Evolutionary conservation across 345 rosid genomes (phyloP), one percentile per base, ranked within the genome.

Genomic region (Citrus trifoliata): DNA sequence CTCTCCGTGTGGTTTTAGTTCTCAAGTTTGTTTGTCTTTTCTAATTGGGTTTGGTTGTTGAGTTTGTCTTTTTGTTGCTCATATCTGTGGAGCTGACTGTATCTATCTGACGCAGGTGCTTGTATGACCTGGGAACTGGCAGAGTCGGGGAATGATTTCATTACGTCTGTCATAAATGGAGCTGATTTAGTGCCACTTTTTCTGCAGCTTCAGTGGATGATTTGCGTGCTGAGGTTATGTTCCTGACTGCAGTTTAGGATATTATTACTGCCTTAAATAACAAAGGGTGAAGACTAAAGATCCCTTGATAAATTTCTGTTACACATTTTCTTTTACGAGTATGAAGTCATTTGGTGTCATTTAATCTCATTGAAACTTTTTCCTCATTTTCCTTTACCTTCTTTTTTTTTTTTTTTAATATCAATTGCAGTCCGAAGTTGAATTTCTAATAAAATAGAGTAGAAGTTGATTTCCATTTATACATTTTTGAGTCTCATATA

Each of bases 91-190:
- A 64, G 25, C 66, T 63, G 51, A 64, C 35, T 58, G 38, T 63
- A 32, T 73, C 1, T 67, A n/a, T 73, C 37, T 18, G 72, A 35
- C 83, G 76, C 91, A 95, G 98, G 92, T 87, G 98, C 98, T 75
- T 95, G 98, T 85, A 93, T 95, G 98, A 95, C 97, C 7, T 92
- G 98, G 97, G 98, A 95, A 78, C 84, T 95, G 88, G 98, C 98
- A 30, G 98, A 95, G 84, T 95, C 98, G 1, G 97, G 98, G 76
- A 79, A 72, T 53, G 91, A 89, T 62, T 93, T 95, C 82, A 89
- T 95, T 65, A 91, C 88, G 27, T 82, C 97, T 75, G 90, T 95
- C 65, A 86, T 95, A 77, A 95, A 95, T 40, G 97, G 95, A 83
- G 97, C 97, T 32, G 97, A 95, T 85, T 84, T 95, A 55, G 98